These are phyloP conservation scores for Penicillium sumatraense DNA, from an alignment of 2,329 filamentous ascomycete species.

Conservation along the genomic window DNA sequence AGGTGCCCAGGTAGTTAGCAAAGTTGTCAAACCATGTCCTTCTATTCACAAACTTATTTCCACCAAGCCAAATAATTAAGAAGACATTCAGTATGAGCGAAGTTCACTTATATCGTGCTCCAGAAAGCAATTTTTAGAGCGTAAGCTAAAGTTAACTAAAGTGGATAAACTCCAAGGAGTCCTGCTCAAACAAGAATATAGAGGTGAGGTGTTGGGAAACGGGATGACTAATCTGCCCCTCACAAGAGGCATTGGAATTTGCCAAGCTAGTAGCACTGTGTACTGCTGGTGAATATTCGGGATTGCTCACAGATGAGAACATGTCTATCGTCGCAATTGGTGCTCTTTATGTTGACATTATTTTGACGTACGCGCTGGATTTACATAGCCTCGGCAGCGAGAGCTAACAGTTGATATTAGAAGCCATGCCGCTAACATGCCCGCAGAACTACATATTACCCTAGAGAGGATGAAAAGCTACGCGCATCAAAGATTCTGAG, in stretches of 20 bases:
- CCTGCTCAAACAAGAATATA: not conserved
- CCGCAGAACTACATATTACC: constrained; percentile 58
- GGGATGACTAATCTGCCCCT: constrained; percentile 30
- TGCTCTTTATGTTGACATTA: constrained; percentile 73
- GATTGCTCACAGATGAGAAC: too few relatives aligned
- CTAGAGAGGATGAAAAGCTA: constrained; percentile 72
- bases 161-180: too few relatives aligned
- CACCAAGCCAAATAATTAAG: too few relatives aligned
- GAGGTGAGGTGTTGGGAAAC: not conserved
- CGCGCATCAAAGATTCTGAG: constrained; percentile 64
- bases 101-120: too few relatives aligned
- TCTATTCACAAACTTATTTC: too few relatives aligned
- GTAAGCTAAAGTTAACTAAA: too few relatives aligned
- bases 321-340: constrained; percentile 67
- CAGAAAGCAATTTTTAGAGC: too few relatives aligned
- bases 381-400: constrained; percentile 1
- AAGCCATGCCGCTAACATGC: not conserved
- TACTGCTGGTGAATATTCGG: not conserved
- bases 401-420: not conserved
- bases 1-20: too few relatives aligned
- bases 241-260: not conserved
- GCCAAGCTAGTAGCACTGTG: too few relatives aligned
- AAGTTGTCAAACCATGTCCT: too few relatives aligned
- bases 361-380: constrained; percentile 59
- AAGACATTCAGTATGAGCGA: too few relatives aligned